These are phyloP conservation scores for Candida smagusa DNA, from an alignment of 1,139 yeast genomes.

Conservation along the genomic window DNA sequence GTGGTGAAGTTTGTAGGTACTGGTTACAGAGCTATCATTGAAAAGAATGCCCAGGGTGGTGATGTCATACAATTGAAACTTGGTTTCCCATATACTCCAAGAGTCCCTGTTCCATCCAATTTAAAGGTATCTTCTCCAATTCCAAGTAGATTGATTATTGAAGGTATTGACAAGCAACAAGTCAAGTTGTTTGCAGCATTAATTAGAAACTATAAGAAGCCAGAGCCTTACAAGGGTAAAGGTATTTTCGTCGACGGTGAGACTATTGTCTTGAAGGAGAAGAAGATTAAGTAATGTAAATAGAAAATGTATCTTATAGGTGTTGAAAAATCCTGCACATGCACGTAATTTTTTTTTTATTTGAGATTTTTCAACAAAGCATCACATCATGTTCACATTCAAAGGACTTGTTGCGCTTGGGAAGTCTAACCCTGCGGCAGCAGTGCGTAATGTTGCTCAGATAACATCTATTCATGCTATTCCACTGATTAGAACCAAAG, in stretches of 20 bases:
- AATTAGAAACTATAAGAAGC: constrained; percentile 83
- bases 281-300: constrained; percentile 71
- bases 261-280: constrained; percentile 84
- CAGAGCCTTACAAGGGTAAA: constrained; percentile 98
- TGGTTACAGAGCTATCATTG: constrained; percentile 85
- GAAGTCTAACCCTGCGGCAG: neutral
- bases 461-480: constrained; percentile 54
- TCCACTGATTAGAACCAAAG: constrained; percentile 42
- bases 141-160: constrained; percentile 84
- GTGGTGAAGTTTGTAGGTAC: constrained; percentile 92
- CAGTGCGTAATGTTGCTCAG: constrained; percentile 42
- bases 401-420: neutral
- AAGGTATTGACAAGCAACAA: constrained; percentile 85
- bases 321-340: neutral
- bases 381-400: neutral
- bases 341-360: neutral
- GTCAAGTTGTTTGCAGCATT: constrained; percentile 87
- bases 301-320: constrained; percentile 1
- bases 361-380: constrained; percentile 5
- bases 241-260: constrained; percentile 93
- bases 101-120: constrained; percentile 74
- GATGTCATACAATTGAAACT: constrained; percentile 70
- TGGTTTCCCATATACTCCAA: constrained; percentile 68
- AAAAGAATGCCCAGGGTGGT: constrained; percentile 52
- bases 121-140: constrained; percentile 73